These are phyloP conservation scores for Aspergillus sp. DNA, from an alignment of 2,329 filamentous ascomycete species.

Conservation along the genomic window DNA sequence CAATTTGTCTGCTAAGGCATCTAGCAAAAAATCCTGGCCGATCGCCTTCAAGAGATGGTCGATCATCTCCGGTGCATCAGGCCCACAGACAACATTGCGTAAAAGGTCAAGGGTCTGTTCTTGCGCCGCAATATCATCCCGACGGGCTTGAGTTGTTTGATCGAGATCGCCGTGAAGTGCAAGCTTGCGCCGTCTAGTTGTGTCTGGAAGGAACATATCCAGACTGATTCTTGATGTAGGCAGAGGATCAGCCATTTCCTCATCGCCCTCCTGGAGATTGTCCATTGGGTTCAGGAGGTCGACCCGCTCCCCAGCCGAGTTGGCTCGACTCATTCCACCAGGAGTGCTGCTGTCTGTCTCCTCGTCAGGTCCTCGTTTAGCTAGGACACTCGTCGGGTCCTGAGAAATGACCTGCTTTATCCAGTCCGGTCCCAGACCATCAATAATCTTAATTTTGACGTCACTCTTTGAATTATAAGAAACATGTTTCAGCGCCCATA, in stretches of 20 bases:
- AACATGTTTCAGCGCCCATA: conserved; percentile 94
- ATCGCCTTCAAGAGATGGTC: conserved; percentile 77
- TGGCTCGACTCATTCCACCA: conserved; percentile 55
- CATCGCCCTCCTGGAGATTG: conserved; percentile 28
- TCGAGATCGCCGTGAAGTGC: conserved; percentile 66
- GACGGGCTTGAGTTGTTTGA: conserved; percentile 65
- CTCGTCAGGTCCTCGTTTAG: conserved; percentile 31
- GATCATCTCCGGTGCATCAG: conserved; percentile 68
- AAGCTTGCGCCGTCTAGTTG: conserved; percentile 41
- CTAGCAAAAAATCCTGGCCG: conserved; percentile 75
- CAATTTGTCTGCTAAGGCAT: conserved; percentile 77
- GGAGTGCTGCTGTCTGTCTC: conserved; percentile 33
- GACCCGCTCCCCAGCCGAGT: conserved; percentile 61
- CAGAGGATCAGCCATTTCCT: conserved; percentile 39
- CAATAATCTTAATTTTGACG: conserved; percentile 73
- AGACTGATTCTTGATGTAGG: conserved; percentile 42
- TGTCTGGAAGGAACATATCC: conserved; percentile 39
- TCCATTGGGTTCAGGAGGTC: conserved; percentile 57
- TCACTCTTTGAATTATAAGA: conserved; percentile 70
- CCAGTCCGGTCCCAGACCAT: conserved; percentile 76
- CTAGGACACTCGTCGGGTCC: conserved; percentile 41
- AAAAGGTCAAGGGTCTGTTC: conserved; percentile 89
- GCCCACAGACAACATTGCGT: conserved; percentile 78
- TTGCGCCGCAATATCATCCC: conserved; percentile 81
- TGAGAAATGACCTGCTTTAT: conserved; percentile 74